Conservation (phyloP, 306 rosid genomes). For the Cucurbita pepo region DNA sequence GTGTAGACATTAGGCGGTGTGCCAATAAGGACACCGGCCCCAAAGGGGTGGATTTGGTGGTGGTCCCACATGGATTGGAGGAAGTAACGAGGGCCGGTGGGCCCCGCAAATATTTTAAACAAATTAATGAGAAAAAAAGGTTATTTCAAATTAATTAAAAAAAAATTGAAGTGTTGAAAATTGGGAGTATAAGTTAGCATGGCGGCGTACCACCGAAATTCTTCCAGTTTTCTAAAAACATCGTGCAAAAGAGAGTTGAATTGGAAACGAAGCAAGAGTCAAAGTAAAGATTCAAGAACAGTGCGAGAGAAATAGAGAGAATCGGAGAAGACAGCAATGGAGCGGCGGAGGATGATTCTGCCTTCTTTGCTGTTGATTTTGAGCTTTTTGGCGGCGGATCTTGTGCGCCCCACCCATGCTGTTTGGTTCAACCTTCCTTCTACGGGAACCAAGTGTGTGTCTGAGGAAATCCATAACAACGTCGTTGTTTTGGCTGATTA, state of each 20-base stretch:
- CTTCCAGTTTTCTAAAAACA: background rate
- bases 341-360: background rate
- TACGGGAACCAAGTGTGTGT: slow-evolving; percentile 66
- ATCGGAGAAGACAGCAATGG: background rate
- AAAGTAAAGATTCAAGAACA: background rate
- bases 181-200: no score
- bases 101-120: no score
- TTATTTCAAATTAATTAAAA: no score
- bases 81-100: no score
- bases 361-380: background rate
- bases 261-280: background rate
- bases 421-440: slow-evolving; percentile 44
- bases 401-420: slow-evolving; percentile 16
- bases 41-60: no score
- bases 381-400: slow-evolving; percentile 11
- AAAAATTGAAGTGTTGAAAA: no score
- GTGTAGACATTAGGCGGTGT: no score
- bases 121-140: no score
- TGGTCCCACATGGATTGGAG: no score
- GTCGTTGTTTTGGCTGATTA: slow-evolving; percentile 87
- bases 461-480: slow-evolving; percentile 86
- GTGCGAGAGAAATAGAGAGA: background rate
- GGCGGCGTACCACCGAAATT: no score
- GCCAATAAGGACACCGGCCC: no score
- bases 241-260: background rate